phyloP scores from a whole-genome alignment of 225 moss, liverwort and hornwort genomes.

The Polytrichum commune region DNA sequence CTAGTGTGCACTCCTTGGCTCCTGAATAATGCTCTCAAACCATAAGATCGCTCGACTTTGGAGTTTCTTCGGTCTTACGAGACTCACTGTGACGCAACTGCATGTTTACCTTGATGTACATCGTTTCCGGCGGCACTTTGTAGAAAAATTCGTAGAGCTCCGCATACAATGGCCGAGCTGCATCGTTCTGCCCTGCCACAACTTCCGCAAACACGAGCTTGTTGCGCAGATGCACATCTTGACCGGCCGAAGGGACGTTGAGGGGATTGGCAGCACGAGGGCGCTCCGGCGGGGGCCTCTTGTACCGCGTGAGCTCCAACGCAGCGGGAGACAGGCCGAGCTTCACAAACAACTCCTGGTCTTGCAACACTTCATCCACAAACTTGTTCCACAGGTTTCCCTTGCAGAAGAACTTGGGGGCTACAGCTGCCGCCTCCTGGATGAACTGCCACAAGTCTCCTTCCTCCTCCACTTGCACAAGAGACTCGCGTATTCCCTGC shows the following conservation, averaged over 20 bases:
- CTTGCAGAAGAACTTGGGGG: slow-evolving; percentile 31
- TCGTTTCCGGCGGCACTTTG: slow-evolving; percentile 32
- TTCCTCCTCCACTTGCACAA: slow-evolving; percentile 10
- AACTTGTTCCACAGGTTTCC: slow-evolving; percentile 29
- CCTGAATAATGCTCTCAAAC: too few relatives aligned
- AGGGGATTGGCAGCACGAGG: slow-evolving; percentile 8
- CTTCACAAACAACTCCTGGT: slow-evolving; percentile 8
- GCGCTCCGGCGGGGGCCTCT: slow-evolving; percentile 3
- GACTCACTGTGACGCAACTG: too few relatives aligned
- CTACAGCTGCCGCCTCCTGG: slow-evolving; percentile 20
- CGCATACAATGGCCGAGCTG: slow-evolving; percentile 21
- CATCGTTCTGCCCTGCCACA: slow-evolving; percentile 25
- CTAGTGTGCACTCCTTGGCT: too few relatives aligned
- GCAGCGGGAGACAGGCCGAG: slow-evolving; percentile 18
- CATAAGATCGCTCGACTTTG: too few relatives aligned
- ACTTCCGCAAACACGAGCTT: slow-evolving; percentile 29
- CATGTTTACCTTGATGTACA: slow-evolving; percentile 27
- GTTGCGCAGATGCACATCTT: slow-evolving; percentile 7
- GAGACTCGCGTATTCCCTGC: slow-evolving; percentile 16
- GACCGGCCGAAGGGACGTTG: not conserved
- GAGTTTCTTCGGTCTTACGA: not conserved
- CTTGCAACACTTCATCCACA: slow-evolving; percentile 18
- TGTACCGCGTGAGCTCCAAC: slow-evolving; percentile 21
- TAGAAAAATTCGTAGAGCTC: slow-evolving; percentile 30
- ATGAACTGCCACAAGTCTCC: slow-evolving; percentile 27